These are phyloP conservation scores for Alternaria alternata DNA, from an alignment of 2,329 filamentous ascomycete genomes.

Conservation along the genomic window DNA sequence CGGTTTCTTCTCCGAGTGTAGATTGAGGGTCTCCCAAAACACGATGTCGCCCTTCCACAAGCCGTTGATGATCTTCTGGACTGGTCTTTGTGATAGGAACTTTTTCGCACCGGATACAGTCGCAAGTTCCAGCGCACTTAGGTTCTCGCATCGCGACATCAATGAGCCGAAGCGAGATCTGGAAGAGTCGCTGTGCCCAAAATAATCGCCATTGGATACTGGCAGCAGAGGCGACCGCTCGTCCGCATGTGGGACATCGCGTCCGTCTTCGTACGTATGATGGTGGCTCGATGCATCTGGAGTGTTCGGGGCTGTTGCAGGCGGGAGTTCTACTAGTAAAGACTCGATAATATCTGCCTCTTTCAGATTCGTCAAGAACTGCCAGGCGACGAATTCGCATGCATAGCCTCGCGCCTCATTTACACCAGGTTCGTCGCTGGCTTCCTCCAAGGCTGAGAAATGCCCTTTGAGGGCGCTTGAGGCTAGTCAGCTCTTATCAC, in stretches of 20 bases:
- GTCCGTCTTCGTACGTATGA: constrained; percentile 22
- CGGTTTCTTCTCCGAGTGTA: constrained; percentile 76
- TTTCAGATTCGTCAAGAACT: constrained; percentile 74
- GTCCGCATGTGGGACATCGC: constrained; percentile 9
- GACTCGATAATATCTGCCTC: constrained; percentile 78
- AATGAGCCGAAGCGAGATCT: constrained; percentile 65
- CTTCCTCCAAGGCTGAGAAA: constrained; percentile 67
- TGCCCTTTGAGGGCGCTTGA: constrained; percentile 77
- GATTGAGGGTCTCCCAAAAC: constrained; percentile 82
- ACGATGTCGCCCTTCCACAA: constrained; percentile 85
- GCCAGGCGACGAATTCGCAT: constrained; percentile 83
- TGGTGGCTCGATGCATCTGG: constrained; percentile 18
- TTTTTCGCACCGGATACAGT: constrained; percentile 83
- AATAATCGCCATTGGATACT: constrained; percentile 32
- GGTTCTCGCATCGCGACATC: constrained; percentile 74
- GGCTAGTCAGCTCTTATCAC: constrained; percentile 21
- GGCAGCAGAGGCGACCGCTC: constrained; percentile 41
- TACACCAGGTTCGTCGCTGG: constrained; percentile 68
- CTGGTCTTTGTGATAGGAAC: constrained; percentile 79
- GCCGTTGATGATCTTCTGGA: constrained; percentile 83
- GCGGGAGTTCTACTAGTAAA: constrained; percentile 75
- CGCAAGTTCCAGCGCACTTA: constrained; percentile 89
- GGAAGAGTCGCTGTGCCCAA: constrained; percentile 33
- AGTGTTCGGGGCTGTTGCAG: constrained; percentile 24
- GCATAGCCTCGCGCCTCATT: constrained; percentile 74